Evolutionary conservation across 1,284 basidiomycete species (phyloP).

Genomic region (Filobasidium uniguttulatum): DNA sequence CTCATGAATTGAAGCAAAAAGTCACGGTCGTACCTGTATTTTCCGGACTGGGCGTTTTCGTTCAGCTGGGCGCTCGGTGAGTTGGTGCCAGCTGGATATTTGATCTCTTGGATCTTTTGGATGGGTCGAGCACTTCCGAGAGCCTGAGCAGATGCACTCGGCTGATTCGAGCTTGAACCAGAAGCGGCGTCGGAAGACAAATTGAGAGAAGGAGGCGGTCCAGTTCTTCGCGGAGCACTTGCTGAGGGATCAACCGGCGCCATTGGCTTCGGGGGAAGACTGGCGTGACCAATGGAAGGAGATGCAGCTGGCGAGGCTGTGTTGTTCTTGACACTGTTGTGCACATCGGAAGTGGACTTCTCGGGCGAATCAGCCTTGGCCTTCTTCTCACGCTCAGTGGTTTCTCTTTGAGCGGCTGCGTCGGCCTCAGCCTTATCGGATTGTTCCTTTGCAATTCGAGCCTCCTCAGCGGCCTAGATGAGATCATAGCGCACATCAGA

Average conservation of each 20-base stretch:
- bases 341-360: background rate
- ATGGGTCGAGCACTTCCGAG: conserved; percentile 64
- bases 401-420: conserved; percentile 32
- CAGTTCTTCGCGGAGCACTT: conserved; percentile 21
- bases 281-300: conserved; percentile 29
- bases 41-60: conserved; percentile 62
- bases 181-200: conserved; percentile 37
- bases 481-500: no score
- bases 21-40: conserved; percentile 94
- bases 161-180: conserved; percentile 14
- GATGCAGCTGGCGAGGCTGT: conserved; percentile 27
- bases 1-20: conserved; percentile 97
- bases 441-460: conserved; percentile 41
- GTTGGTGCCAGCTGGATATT: conserved; percentile 71
- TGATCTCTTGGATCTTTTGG: conserved; percentile 61
- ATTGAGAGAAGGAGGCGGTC: conserved; percentile 54
- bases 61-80: conserved; percentile 81
- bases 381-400: conserved; percentile 10
- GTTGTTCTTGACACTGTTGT: background rate
- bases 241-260: conserved; percentile 26
- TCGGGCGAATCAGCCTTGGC: conserved; percentile 4
- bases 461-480: conserved; percentile 23
- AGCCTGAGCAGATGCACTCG: conserved; percentile 48
- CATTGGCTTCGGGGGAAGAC: conserved; percentile 35
- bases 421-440: conserved; percentile 40